phyloP scores from a whole-genome alignment of 768 basidiomycete genomes.

The Trametes cinnabarina region DNA sequence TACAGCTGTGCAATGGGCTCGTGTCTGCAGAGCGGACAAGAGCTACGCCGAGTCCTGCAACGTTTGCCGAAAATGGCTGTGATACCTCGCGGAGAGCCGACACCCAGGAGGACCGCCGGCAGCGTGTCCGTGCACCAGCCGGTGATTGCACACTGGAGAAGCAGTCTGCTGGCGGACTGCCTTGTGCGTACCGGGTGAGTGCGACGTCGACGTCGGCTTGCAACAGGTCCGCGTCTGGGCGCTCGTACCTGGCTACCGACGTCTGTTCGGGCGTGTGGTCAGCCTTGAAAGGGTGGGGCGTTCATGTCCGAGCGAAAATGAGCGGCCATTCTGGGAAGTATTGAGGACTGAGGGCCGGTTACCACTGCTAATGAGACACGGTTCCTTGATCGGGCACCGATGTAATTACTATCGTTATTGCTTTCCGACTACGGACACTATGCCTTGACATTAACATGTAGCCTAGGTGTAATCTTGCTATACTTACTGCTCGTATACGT shows the following conservation, averaged over 20 bases:
- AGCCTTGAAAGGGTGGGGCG: constrained; percentile 15
- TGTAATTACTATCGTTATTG: constrained; percentile 8
- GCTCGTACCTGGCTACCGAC: constrained; percentile 7
- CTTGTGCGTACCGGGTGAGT: constrained; percentile 7
- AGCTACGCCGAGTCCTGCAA: neutral
- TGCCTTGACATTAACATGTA: constrained; percentile 13
- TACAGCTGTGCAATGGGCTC: constrained; percentile 8
- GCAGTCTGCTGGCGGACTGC: neutral
- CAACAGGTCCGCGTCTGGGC: constrained; percentile 4
- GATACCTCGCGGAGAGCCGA: constrained; percentile 1
- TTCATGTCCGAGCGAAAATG: constrained; percentile 19
- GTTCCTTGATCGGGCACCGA: constrained; percentile 7
- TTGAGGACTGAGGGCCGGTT: neutral
- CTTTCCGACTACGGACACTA: constrained; percentile 1
- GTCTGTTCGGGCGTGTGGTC: constrained; percentile 14
- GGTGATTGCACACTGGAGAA: constrained; percentile 2
- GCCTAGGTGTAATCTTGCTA: constrained; percentile 3
- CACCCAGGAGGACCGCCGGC: neutral
- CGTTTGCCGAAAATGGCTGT: constrained; percentile 1
- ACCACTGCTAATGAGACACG: neutral
- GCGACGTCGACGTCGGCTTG: constrained; percentile 12
- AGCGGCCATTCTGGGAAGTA: constrained; percentile 9
- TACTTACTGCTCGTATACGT: neutral
- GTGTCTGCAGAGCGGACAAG: constrained; percentile 5
- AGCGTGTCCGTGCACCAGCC: neutral